Base-by-base conservation (phyloP, 805 yeast species). In the Tetrapisispora namnaoensis region DNA sequence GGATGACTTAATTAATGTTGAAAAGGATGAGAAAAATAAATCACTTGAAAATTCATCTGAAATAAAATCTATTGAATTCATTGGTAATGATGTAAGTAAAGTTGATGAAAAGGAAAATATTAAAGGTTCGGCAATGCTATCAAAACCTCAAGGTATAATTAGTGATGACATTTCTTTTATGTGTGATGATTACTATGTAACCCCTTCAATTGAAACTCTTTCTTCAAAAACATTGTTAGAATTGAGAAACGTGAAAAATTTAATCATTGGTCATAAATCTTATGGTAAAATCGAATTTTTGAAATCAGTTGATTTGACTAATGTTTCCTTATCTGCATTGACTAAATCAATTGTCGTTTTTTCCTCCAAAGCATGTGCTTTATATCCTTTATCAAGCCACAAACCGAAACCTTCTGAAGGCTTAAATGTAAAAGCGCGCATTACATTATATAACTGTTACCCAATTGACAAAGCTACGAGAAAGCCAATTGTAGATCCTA, bases 151-250 rank as follows among this genome's bases (percentile, higher is more conserved):
- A 17, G 63, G 61, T 16, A 58, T 60, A 30, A 53, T 54, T 7
- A 60, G 63, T 1, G 76, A 71, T 44, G 72, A 71, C 43, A 70
- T 68, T 42, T 71, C 76, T 45, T 71, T 73, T 28, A 80, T 82
- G 49, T 81, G 79, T 8, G 78, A 83, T 39, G 96, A 90, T 4
- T 91, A 89, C 66, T 91, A 95, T 87, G 81, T 81, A 47, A 77
- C 85, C 6, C 98, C 98, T 21, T 70, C 87, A 3, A 59, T 82
- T 39, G 75, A 79, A 8, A 79, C 79, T 47, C 69, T 91, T 45
- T 73, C 75, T 49, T 67, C 72, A 20, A 72, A 78, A 74, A 62
- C 87, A 0, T 70, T 86, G 36, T 68, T 78, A 16, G 83, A 86
- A 52, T 74, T 87, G 44, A 78, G 83, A 51, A 57, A 74, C 8